phyloP scores from a whole-genome alignment of 371 early-diverging fungal species.

The Lichtheimia ornata region DNA sequence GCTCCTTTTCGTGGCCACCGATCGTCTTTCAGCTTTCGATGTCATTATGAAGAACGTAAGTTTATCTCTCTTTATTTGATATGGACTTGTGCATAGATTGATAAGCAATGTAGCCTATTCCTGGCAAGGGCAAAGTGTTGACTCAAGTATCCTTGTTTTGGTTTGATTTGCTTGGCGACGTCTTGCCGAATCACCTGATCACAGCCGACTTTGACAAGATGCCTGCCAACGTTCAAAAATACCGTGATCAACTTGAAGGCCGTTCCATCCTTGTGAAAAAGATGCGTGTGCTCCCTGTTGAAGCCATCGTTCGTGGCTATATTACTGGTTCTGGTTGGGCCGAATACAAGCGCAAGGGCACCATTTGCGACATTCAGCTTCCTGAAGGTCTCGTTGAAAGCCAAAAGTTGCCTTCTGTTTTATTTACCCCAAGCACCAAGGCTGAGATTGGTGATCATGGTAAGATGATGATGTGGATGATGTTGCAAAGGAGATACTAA shows the following conservation, averaged over 20 bases:
- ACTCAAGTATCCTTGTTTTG: conserved; percentile 94
- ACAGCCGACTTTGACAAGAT: conserved; percentile 91
- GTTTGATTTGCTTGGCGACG: conserved; percentile 86
- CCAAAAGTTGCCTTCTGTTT: conserved; percentile 76
- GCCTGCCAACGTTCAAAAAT: conserved; percentile 86
- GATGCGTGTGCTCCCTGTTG: conserved; percentile 92
- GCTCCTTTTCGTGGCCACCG: conserved; percentile 95
- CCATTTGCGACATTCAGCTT: conserved; percentile 89
- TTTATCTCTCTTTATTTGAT: neutral
- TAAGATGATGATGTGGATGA: conserved; percentile 22
- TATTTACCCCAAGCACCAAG: conserved; percentile 98
- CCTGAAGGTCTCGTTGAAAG: conserved; percentile 83
- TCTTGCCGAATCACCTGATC: conserved; percentile 92
- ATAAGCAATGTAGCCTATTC: conserved; percentile 68
- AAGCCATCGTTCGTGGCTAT: conserved; percentile 98
- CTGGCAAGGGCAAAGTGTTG: conserved; percentile 95
- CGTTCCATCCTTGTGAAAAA: conserved; percentile 91
- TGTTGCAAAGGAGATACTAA: too few relatives aligned
- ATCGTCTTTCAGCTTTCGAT: conserved; percentile 96
- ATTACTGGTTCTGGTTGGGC: conserved; percentile 95
- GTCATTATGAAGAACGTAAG: conserved; percentile 96
- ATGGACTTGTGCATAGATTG: neutral
- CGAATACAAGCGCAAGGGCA: conserved; percentile 91
- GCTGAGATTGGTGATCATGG: conserved; percentile 97
- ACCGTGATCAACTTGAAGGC: conserved; percentile 84